phyloP scores from a whole-genome alignment of 345 rosid genomes.

The Arabidopsis suecica region DNA sequence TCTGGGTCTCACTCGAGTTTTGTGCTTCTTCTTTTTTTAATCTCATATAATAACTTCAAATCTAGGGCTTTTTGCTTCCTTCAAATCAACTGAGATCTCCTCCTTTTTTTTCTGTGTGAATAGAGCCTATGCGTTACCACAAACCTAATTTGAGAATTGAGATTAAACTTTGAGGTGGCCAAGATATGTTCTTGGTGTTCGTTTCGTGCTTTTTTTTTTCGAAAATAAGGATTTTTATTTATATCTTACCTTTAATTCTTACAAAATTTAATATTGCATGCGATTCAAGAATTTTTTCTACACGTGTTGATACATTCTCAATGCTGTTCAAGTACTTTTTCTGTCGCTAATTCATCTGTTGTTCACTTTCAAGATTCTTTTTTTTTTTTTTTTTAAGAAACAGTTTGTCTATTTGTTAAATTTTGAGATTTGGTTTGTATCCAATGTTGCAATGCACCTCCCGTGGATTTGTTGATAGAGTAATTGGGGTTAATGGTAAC shows the following conservation, averaged over 20 bases:
- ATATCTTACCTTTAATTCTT: neutral
- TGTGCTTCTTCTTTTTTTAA: slow-evolving; percentile 4
- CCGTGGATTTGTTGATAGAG: no score
- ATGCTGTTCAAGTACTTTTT: slow-evolving; percentile 5
- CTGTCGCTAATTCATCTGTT: slow-evolving; percentile 5
- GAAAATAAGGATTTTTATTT: slow-evolving; percentile 22
- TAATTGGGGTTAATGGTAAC: no score
- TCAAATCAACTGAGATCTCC: slow-evolving; percentile 23
- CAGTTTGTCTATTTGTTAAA: neutral
- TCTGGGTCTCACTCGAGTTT: slow-evolving; percentile 22
- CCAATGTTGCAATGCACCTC: no score
- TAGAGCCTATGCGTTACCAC: neutral
- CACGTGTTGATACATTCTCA: slow-evolving; percentile 12
- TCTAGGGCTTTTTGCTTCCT: slow-evolving; percentile 27
- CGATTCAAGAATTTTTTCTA: neutral
- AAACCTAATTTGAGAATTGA: slow-evolving; percentile 21
- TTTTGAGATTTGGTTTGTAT: no score
- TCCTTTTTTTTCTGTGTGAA: neutral
- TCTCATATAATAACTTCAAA: slow-evolving; percentile 18
- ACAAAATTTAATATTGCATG: slow-evolving; percentile 24
- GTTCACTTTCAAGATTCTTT: slow-evolving; percentile 7
- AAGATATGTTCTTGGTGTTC: slow-evolving; percentile 34
- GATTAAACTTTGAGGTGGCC: slow-evolving; percentile 17
- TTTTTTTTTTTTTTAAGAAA: neutral
- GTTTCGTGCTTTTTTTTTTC: slow-evolving; percentile 13